A percentile compares a stretch with the other conserved stretches of the same genome.
These are phyloP conservation scores for Claviceps fusiformis DNA, from an alignment of 2,329 filamentous ascomycete genomes.

Conservation along the genomic window DNA sequence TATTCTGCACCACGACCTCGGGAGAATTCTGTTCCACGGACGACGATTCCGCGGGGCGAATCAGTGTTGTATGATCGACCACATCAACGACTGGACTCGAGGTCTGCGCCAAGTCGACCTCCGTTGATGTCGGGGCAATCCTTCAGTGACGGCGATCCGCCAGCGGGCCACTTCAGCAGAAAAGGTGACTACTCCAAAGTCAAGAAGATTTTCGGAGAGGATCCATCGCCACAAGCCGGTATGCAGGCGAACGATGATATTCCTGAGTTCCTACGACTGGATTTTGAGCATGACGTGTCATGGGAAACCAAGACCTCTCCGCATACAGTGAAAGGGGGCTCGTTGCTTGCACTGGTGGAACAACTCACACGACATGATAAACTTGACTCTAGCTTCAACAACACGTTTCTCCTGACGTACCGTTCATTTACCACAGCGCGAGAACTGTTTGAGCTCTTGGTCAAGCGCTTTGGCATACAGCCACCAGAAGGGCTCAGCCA, in stretches of 20 bases:
- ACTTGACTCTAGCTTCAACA: slow-evolving; percentile 89
- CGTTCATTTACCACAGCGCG: slow-evolving; percentile 83
- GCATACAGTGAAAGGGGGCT: slow-evolving; percentile 74
- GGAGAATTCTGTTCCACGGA: slow-evolving; percentile 33
- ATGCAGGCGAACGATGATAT: slow-evolving; percentile 54
- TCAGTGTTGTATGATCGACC: slow-evolving; percentile 40
- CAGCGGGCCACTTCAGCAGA: slow-evolving; percentile 37
- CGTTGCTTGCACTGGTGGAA: slow-evolving; percentile 77
- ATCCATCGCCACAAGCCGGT: slow-evolving; percentile 36
- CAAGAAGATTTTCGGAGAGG: slow-evolving; percentile 53
- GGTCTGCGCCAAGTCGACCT: slow-evolving; percentile 29
- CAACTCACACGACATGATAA: slow-evolving; percentile 94
- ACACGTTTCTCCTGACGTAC: slow-evolving; percentile 94
- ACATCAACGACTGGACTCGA: slow-evolving; percentile 45
- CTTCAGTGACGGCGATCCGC: slow-evolving; percentile 46
- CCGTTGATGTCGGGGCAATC: slow-evolving; percentile 44
- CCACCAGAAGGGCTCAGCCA: slow-evolving; percentile 69
- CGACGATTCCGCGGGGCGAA: slow-evolving; percentile 42
- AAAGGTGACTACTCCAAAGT: slow-evolving; percentile 52
- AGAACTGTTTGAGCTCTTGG: slow-evolving; percentile 84
- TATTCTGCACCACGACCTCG: slow-evolving; percentile 26
- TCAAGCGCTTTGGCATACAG: slow-evolving; percentile 84
- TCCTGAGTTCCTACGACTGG: slow-evolving; percentile 72
- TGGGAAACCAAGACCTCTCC: slow-evolving; percentile 74
- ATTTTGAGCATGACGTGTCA: slow-evolving; percentile 77